A percentile compares a stretch with the other conserved stretches of the same genome.
Conservation (phyloP, 495 filamentous ascomycete species). For the Tuber brumale region DNA sequence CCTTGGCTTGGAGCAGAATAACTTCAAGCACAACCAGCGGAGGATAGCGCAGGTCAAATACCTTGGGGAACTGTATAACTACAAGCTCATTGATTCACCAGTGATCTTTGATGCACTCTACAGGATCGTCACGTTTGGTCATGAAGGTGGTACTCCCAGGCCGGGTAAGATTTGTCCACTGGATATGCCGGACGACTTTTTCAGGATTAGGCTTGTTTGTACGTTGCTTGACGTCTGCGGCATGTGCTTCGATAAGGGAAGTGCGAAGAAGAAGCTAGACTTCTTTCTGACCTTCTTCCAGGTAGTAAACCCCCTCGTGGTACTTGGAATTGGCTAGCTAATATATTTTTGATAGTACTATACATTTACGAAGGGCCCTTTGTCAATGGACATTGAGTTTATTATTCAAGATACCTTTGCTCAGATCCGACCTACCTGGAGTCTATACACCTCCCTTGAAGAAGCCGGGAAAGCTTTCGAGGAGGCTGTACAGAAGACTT, state of each 20-base stretch:
- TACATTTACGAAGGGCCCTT: conserved; percentile 79
- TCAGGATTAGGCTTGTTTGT: conserved; percentile 83
- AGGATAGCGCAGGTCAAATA: conserved; percentile 95
- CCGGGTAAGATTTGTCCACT: conserved; percentile 66
- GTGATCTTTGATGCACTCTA: conserved; percentile 95
- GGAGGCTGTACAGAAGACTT: conserved; percentile 79
- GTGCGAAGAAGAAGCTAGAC: conserved; percentile 92
- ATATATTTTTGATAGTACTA: conserved; percentile 62
- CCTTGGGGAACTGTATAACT: conserved; percentile 94
- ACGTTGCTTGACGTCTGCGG: conserved; percentile 91
- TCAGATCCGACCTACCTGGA: conserved; percentile 82
- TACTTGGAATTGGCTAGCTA: conserved; percentile 25
- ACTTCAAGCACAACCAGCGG: conserved; percentile 96
- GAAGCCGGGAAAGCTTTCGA: conserved; percentile 81
- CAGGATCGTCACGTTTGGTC: conserved; percentile 84
- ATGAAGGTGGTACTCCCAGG: conserved; percentile 73
- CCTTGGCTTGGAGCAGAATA: conserved; percentile 84
- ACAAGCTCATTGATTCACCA: conserved; percentile 91
- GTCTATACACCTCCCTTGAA: conserved; percentile 67
- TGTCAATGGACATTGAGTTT: conserved; percentile 98
- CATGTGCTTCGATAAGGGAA: conserved; percentile 88
- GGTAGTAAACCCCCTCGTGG: conserved; percentile 41
- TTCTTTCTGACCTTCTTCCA: conserved; percentile 97
- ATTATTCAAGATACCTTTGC: conserved; percentile 88
- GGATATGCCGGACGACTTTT: conserved; percentile 91